Base-by-base conservation (phyloP, 1,284 basidiomycete genomes). In the Melampsora larici-populina region DNA sequence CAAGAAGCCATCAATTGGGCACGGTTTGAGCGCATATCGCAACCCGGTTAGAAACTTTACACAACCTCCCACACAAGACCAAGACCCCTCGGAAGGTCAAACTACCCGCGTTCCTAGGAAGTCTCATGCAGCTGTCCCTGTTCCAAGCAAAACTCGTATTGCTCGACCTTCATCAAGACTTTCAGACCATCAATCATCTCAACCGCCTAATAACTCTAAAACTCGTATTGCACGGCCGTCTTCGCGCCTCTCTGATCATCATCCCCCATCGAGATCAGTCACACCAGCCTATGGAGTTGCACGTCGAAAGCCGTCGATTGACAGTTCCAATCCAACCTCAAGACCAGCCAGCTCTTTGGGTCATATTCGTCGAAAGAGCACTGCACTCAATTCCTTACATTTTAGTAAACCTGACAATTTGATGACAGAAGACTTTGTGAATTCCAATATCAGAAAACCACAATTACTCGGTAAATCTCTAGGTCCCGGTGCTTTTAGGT, bases 101-200 rank as follows among this genome's bases (percentile, higher is more conserved):
- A 17, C 15, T 40, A 21, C 29, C 2, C 46, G 64, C 46, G 11
- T 72, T 40, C 36, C 60, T 24, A 24, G 43, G 43, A 21, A 48
- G 21, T 18, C 21, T n/a, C 48, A 40, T 51, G 21, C n/a, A 13
- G 21, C 24, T 17, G 26, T 17, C 31, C 24, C 13, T 40, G 60
- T 6, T 3, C 43, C 64, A 64, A 60, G 60, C 43, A 60, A 63
- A 21, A 60, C 72, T 36, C 40, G 63, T 55, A 51, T 63, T 26
- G 63, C 72, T 33, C 72, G 72, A 15, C 72, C 72, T 64, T 46
- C 49, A 36, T 74, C 72, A 33, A 62, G 72, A 18, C 49, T 74
- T 21, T 74, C 72, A 6, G 65, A 29, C 3, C 63, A 60, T 15
- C 71, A 74, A 40, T 51, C 65, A 66, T 36, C 46, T 43, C 60